Evolutionary conservation across 2,329 filamentous ascomycete genomes (phyloP), one percentile per base, ranked within the genome.

Genomic region (Boeremia exigua): DNA sequence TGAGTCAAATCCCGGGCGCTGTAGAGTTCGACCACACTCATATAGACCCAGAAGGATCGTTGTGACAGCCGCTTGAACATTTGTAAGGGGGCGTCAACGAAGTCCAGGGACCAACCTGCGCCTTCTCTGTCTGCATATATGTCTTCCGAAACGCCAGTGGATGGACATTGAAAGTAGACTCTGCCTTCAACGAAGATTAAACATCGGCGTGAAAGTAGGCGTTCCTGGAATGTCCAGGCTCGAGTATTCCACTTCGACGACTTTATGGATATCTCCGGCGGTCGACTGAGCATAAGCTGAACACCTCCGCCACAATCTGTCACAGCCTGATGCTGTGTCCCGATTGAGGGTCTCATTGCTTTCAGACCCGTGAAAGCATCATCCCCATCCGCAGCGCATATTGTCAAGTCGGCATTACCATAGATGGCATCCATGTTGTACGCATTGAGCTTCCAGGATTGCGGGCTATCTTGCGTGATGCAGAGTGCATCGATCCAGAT

Each of bases 211-310:
- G 61, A 61, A 5, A 60, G 38, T 5, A 56, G 37, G 25, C 34
- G 25, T 47, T 63, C 61, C 46, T 61, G 61, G 34, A 58, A 63
- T 3, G 59, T 63, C 61, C 61, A 63, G 6, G 40, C 56, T 6
- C 61, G 58, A 0, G 44, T 48, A n/a, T 58, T 46, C 56, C 59
- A 62, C 12, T n/a, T 54, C 1, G 32, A 37, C 6, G 27, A 17
- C 11, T 40, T 40, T 17, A 42, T 40, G 11, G 25, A 32, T 6
- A n/a, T n/a, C 10, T 42, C 28, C 9, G 46, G 36, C 8, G 36
- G 17, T 25, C 29, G 25, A 15, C 12, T 17, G 12, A 42, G 12
- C 27, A 49, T 34, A 14, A 48, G 28, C 6, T 40, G 29, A 5
- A 23, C 19, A 23, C 19, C 19, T 23, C 19, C 19, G 5, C 19